Evolutionary conservation across 2,329 filamentous ascomycete genomes (phyloP).

Genomic region (Clarireedia homoeocarpa): DNA sequence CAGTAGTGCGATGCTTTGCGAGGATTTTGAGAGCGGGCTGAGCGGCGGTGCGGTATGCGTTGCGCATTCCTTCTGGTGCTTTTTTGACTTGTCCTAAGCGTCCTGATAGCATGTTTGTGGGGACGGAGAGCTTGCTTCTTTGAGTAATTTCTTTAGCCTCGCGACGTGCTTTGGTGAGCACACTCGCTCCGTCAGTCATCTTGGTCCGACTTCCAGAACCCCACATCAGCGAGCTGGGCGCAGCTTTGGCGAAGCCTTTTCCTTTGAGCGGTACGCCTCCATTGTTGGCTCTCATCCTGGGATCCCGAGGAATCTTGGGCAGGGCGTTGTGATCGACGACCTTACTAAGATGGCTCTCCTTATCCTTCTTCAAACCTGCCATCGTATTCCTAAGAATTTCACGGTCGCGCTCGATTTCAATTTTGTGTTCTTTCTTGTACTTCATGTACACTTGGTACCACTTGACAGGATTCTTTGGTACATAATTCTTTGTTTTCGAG

Average conservation of each 20-base stretch:
- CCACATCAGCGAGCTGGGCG: constrained; percentile 35
- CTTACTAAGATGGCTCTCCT: constrained; percentile 47
- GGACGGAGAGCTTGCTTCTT: constrained; percentile 39
- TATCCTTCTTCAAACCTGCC: constrained; percentile 49
- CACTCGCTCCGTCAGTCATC: constrained; percentile 41
- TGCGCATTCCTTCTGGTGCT: constrained; percentile 47
- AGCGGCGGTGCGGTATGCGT: constrained; percentile 40
- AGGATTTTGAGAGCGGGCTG: constrained; percentile 30
- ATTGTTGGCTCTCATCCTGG: constrained; percentile 30
- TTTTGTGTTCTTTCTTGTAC: constrained; percentile 52
- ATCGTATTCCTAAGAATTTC: constrained; percentile 46
- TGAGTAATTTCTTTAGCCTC: constrained; percentile 47
- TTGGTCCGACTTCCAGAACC: constrained; percentile 44
- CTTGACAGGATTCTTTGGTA: constrained; percentile 56
- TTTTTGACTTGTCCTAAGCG: constrained; percentile 33
- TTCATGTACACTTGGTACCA: constrained; percentile 76
- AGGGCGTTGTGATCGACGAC: constrained; percentile 46
- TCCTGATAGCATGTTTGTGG: constrained; percentile 30
- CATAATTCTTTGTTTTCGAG: constrained; percentile 50
- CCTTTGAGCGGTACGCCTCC: constrained; percentile 26
- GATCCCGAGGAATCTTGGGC: constrained; percentile 35
- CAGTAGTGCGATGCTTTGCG: constrained; percentile 25
- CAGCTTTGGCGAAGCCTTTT: constrained; percentile 24
- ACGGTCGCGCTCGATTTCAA: constrained; percentile 49
- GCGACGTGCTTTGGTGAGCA: constrained; percentile 48